Base-by-base conservation (phyloP, 108 stramenopile species). In the Nannochloropsis salina region DNA sequence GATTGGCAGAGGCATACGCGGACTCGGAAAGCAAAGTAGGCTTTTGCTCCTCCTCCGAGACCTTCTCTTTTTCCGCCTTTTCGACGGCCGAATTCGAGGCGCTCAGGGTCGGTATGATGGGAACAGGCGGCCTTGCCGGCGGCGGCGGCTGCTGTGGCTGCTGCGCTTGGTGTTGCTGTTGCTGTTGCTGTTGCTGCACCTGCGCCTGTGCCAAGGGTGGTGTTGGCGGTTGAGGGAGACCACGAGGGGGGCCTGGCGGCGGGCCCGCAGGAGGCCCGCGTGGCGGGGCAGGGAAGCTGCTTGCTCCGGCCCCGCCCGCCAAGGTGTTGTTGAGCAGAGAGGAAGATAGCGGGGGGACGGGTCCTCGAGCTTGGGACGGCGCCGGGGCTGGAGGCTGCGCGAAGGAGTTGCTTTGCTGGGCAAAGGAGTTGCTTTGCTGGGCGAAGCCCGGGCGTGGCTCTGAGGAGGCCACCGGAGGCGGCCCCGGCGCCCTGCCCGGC, bases 391-490 rank as follows among this genome's bases (percentile, higher is more conserved):
- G 47, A 41, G 84, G 84, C 51, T 40, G 84, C 6, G 51, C 42
- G 18, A 43, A 43, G 18, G 31, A 31, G 31, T 31, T 31, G 31
- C n/a, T n/a, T n/a, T n/a, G 61, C 61, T n/a, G 61, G 5, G 20
- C 61, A 74, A 74, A n/a, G 61, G 20, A 20, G 61, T 74, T 74
- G 1, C 2, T n/a, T 74, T 74, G 61, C 4, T 74, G 61, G 31
- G 31, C 84, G 81, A 88, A 84, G 82, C 42, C 47, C 8, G 84
- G 84, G 15, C 45, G 31, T 44, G 84, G 80, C 42, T 44, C 41
- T 80, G 87, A 83, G 84, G 84, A 80, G 44, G 87, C 80, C 42
- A 47, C 41, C 2, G 41, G 80, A 44, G 87, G 80, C 2, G 84
- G 42, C 43, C 87, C 41, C 5, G 86, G 86, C 10, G 83, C 80